Evolutionary conservation across 2,329 filamentous ascomycete genomes (phyloP).

Genomic region (Fusarium albidum): DNA sequence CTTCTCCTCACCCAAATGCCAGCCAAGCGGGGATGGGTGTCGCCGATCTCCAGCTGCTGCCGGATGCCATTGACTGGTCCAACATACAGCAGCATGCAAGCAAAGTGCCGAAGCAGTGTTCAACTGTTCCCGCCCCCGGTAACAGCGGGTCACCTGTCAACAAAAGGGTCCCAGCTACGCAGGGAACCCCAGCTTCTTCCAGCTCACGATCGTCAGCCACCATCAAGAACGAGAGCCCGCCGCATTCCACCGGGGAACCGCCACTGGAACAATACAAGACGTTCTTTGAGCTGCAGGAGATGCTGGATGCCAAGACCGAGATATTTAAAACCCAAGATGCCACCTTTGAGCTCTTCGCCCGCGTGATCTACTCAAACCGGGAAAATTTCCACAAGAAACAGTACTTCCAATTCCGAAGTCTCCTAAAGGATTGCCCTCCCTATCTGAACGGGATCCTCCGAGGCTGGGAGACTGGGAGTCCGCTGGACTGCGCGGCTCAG

Average conservation of each 20-base stretch:
- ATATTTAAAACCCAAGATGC: slow-evolving; percentile 47
- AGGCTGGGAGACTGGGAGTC: slow-evolving; percentile 40
- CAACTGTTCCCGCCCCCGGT: not conserved
- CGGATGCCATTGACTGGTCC: slow-evolving; percentile 53
- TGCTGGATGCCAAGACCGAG: slow-evolving; percentile 55
- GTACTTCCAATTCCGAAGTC: slow-evolving; percentile 69
- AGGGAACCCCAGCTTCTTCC: not conserved
- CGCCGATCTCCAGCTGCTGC: slow-evolving; percentile 40
- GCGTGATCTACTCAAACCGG: slow-evolving; percentile 65
- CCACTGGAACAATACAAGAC: slow-evolving; percentile 46
- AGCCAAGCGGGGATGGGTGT: not conserved
- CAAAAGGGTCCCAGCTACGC: not conserved
- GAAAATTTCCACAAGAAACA: slow-evolving; percentile 61
- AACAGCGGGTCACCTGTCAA: slow-evolving; percentile 1
- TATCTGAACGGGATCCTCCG: slow-evolving; percentile 48
- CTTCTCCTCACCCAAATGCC: slow-evolving; percentile 36
- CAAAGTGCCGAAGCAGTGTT: slow-evolving; percentile 4
- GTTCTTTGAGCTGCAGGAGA: slow-evolving; percentile 71
- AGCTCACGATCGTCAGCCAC: slow-evolving; percentile 9
- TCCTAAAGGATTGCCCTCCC: slow-evolving; percentile 67
- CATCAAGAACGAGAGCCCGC: slow-evolving; percentile 2
- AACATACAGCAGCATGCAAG: slow-evolving; percentile 34
- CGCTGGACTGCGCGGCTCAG: slow-evolving; percentile 35
- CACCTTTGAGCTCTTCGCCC: slow-evolving; percentile 70
- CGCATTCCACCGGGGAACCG: slow-evolving; percentile 1